These are phyloP conservation scores for Trichoderma sp. DNA, from an alignment of 2,329 filamentous ascomycete genomes.

Conservation along the genomic window DNA sequence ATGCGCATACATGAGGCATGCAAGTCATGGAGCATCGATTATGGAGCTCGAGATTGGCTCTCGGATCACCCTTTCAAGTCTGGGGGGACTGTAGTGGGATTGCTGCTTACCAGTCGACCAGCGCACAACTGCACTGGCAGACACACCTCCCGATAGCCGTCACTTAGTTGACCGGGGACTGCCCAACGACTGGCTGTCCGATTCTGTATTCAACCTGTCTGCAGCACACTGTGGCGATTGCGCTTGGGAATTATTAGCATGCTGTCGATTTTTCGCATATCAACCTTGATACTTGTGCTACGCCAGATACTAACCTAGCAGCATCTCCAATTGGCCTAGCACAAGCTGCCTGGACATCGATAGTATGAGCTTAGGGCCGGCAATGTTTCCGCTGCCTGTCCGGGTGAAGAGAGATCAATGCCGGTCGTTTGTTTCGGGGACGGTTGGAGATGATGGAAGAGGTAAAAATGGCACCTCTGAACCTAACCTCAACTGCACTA, in stretches of 20 bases:
- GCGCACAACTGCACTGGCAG: neutral
- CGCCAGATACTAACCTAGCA: neutral
- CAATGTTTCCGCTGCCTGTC: neutral
- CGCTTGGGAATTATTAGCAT: neutral
- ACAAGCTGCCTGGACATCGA: neutral
- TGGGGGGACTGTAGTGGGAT: neutral
- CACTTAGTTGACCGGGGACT: neutral
- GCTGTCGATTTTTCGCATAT: neutral
- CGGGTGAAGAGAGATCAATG: neutral
- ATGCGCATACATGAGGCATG: slow-evolving; percentile 13
- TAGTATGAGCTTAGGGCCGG: neutral
- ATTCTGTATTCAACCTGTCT: neutral
- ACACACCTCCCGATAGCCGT: neutral
- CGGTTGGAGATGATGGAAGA: neutral
- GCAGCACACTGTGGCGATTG: neutral
- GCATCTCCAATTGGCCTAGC: neutral
- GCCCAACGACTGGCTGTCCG: neutral
- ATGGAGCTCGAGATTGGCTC: slow-evolving; percentile 8
- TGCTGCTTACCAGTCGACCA: neutral
- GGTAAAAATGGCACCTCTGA: neutral
- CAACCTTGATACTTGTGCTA: neutral
- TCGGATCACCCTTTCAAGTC: neutral
- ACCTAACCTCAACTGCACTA: neutral
- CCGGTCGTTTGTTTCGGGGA: neutral
- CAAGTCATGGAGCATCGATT: slow-evolving; percentile 2